Conservation (phyloP, 106 monocot genomes). For the Acorus calamus region DNA sequence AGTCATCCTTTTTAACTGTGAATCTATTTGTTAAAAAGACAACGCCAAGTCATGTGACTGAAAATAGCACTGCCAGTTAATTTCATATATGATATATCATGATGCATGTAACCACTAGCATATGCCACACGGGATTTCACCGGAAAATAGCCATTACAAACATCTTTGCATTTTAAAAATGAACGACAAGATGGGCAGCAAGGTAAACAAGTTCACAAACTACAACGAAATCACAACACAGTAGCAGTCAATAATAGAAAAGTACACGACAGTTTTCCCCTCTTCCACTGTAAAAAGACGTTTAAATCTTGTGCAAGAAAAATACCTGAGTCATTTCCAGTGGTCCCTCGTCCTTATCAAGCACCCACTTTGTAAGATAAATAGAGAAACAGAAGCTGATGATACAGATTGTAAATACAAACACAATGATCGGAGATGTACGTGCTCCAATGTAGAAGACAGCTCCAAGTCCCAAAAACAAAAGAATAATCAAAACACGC, state of each 20-base stretch:
- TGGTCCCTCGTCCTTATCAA: conserved; percentile 96
- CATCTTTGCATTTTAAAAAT: too few species aligned
- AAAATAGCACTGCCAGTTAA: too few species aligned
- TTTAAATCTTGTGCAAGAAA: neutral
- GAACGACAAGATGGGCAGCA: too few species aligned
- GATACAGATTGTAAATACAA: conserved; percentile 78
- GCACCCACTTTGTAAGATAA: conserved; percentile 96
- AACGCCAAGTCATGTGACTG: too few species aligned
- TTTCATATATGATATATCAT: too few species aligned
- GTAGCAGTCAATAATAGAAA: neutral
- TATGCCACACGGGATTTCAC: too few species aligned
- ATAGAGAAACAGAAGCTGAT: conserved; percentile 77
- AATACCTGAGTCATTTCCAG: conserved; percentile 93
- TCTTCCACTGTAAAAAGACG: too few species aligned
- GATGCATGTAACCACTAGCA: too few species aligned
- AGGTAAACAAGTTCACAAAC: neutral
- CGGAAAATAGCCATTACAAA: too few species aligned
- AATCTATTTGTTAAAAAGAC: too few species aligned
- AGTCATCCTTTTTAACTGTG: too few species aligned
- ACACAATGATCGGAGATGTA: conserved; percentile 83
- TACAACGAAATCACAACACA: neutral
- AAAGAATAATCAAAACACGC: conserved; percentile 55
- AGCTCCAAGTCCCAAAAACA: conserved; percentile 53
- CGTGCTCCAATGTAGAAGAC: conserved; percentile 76
- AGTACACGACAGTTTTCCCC: neutral